Evolutionary conservation across 2,329 filamentous ascomycete species (phyloP).

Genomic region (Emericellopsis cladophorae): DNA sequence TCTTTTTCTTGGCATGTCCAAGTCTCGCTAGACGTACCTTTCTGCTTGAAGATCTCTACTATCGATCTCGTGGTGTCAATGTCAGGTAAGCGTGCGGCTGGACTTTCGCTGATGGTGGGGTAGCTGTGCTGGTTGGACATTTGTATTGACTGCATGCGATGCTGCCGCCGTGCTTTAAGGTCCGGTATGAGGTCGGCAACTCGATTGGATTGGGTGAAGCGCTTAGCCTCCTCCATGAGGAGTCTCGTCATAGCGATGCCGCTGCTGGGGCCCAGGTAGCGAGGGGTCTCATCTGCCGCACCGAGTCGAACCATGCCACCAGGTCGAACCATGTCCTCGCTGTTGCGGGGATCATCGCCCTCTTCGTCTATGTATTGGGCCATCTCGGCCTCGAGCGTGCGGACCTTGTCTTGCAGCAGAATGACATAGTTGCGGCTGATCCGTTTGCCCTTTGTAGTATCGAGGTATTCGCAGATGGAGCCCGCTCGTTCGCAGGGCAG

Average conservation of each 20-base stretch:
- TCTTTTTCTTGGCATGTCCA: not conserved
- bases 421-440: constrained; percentile 90
- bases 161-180: constrained; percentile 42
- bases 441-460: constrained; percentile 73
- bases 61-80: constrained; percentile 64
- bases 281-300: constrained; percentile 72
- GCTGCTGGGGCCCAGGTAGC: constrained; percentile 86
- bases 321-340: constrained; percentile 76
- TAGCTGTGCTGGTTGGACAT: constrained; percentile 70
- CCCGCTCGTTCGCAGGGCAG: constrained; percentile 86
- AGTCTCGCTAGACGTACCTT: constrained; percentile 40
- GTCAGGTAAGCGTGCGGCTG: constrained; percentile 64
- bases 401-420: constrained; percentile 76
- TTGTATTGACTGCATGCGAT: constrained; percentile 46
- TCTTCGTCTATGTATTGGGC: constrained; percentile 69
- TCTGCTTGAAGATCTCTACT: constrained; percentile 74
- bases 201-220: constrained; percentile 78
- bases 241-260: constrained; percentile 90
- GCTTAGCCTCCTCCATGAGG: constrained; percentile 93
- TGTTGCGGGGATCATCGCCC: constrained; percentile 52
- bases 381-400: constrained; percentile 70
- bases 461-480: constrained; percentile 88
- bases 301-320: constrained; percentile 76
- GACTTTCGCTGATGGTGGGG: constrained; percentile 75
- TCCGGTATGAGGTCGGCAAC: constrained; percentile 89